Base-by-base conservation (phyloP, 306 rosid genomes). In the Malus sieversii region DNA sequence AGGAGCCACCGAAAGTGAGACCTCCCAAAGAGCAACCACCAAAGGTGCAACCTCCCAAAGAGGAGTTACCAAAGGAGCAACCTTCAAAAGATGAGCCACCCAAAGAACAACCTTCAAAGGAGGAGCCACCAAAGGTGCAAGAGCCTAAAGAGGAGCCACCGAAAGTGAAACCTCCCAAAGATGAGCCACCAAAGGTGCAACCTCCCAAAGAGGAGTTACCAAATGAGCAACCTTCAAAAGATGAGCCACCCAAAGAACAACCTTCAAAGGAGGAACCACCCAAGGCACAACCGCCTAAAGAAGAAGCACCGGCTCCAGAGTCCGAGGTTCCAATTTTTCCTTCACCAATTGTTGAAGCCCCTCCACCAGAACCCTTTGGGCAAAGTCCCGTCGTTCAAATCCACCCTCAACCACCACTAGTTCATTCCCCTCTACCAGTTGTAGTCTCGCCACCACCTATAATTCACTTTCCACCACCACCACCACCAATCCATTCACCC, bases 81-180 rank as follows among this genome's bases (percentile, higher is more conserved):
- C 27, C 51, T 7, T 51, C 67, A 1, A 72, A 57, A 3, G 70
- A 66, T 9, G 29, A 66, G 12, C 9, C 27, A 59, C 76, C 76
- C 6, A 68, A 68, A 15, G n/a, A 62, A 29, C 38, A 62, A 3
- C 38, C 12, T 16, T 22, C 6, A 1, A 70, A 61, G 5, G 68
- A 63, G 13, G 68, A 63, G 33, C 68, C 62, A 18, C 82, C 81
- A 2, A 40, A 62, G 6, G 12, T 29, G 30, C 67, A 27, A 14
- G 40, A 48, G 19, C 75, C 84, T 2, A 66, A 66, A 9, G 20
- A 64, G 8, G n/a, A 68, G 44, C n/a, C 66, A 25, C 79, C 65
- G 6, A 65, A 53, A 18, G 51, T 20, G 5, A 1, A 63, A 7
- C 42, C 67, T 62, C 42, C 6, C 0, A 63, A 32, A 9, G 42